These are phyloP conservation scores for Fusarium concolor DNA, from an alignment of 2,329 filamentous ascomycete species.

Conservation along the genomic window DNA sequence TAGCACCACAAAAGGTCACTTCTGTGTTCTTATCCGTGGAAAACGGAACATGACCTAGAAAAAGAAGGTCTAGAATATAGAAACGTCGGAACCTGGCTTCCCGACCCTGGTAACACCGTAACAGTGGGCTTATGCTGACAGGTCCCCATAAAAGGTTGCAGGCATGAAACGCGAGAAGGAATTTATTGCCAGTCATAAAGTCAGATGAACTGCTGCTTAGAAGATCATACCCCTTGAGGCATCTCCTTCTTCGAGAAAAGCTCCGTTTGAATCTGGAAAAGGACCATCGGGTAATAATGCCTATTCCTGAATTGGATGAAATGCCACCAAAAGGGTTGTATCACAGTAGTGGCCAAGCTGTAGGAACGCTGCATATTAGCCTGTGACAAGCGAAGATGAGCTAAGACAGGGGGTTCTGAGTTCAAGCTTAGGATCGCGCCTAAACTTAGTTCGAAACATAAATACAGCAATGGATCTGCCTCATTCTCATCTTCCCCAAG, in stretches of 20 bases:
- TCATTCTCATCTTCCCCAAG: background rate
- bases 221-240: background rate
- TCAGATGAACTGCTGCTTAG: constrained; percentile 13
- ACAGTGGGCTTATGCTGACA: background rate
- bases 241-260: background rate
- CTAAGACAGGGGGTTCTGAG: background rate
- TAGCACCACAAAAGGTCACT: background rate
- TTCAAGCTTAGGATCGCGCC: background rate
- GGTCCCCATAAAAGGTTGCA: background rate
- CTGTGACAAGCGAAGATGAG: background rate
- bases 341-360: background rate
- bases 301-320: background rate
- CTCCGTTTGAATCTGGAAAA: background rate
- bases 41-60: constrained; percentile 9
- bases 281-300: background rate
- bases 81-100: constrained; percentile 7
- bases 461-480: background rate
- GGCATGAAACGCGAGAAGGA: background rate
- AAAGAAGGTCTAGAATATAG: constrained; percentile 14
- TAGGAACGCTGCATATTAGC: background rate
- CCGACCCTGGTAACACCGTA: constrained; percentile 15
- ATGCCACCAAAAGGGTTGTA: background rate
- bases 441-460: background rate
- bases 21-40: constrained; percentile 10
- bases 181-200: constrained; percentile 1